phyloP scores from a whole-genome alignment of 257 asterid species.

The Ehretia macrophylla region DNA sequence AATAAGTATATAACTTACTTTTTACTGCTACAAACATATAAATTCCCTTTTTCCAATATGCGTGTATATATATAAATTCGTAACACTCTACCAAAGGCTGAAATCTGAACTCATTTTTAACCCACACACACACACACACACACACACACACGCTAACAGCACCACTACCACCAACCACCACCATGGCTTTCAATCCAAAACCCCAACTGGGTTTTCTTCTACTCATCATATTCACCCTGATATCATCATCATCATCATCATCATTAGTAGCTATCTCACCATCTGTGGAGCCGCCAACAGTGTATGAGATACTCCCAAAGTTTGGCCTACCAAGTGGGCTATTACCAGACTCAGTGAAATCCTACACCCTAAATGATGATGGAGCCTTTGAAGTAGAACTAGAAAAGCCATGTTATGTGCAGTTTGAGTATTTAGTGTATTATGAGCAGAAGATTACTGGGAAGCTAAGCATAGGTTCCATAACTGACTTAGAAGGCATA shows the following conservation, averaged over 20 bases:
- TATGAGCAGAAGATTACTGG: constrained; percentile 74
- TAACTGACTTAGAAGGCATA: constrained; percentile 65
- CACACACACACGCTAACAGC: too few relatives aligned
- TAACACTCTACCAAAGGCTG: too few relatives aligned
- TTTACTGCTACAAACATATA: too few relatives aligned
- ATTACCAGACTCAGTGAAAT: constrained; percentile 69
- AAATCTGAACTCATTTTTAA: too few relatives aligned
- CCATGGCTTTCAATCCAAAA: constrained; percentile 22
- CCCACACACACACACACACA: too few relatives aligned
- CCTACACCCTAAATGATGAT: constrained; percentile 61
- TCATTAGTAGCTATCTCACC: background rate
- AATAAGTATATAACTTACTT: too few relatives aligned
- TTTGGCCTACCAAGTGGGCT: constrained; percentile 88
- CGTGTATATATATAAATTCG: too few relatives aligned
- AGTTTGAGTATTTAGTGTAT: constrained; percentile 74
- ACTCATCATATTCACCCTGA: constrained; percentile 1
- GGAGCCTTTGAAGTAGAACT: constrained; percentile 65
- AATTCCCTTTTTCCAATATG: too few relatives aligned
- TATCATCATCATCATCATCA: constrained; percentile 2
- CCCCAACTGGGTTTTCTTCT: constrained; percentile 8
- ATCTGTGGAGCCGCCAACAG: constrained; percentile 36
- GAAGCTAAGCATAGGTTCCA: constrained; percentile 62
- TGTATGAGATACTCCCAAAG: constrained; percentile 56
- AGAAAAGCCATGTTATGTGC: constrained; percentile 57
- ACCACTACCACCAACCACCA: background rate